Evolutionary conservation across 2,329 filamentous ascomycete species (phyloP).

Genomic region (Ophiocordyceps camponoti-floridani): DNA sequence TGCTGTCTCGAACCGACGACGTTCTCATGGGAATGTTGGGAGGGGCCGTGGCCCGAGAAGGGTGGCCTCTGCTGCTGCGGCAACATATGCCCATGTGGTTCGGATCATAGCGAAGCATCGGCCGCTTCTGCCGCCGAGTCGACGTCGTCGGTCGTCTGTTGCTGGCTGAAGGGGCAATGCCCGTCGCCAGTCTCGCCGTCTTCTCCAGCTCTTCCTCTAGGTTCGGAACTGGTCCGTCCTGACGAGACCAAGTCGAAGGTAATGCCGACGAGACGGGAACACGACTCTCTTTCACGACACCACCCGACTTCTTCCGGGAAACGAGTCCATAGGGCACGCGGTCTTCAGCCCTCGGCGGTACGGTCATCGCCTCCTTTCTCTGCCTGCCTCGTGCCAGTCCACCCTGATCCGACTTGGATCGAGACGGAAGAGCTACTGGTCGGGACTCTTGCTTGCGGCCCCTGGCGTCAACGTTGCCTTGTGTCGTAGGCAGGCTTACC

Average conservation of each 20-base stretch:
- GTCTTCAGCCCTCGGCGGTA: not conserved
- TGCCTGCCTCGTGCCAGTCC: not conserved
- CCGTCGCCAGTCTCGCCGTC: not conserved
- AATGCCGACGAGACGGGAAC: not conserved
- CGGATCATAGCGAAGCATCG: conserved; percentile 3
- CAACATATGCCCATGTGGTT: conserved; percentile 10
- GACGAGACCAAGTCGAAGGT: not conserved
- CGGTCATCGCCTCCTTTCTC: not conserved
- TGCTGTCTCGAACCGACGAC: conserved; percentile 14
- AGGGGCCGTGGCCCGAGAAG: conserved; percentile 7
- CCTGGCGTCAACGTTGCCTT: not conserved
- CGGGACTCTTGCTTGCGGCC: not conserved
- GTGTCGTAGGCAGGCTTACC: not conserved
- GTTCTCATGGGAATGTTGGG: conserved; percentile 17
- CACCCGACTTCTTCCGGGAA: not conserved
- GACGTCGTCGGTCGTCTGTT: not conserved
- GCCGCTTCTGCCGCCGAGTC: not conserved
- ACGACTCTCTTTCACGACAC: not conserved
- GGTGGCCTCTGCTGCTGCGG: conserved; percentile 9
- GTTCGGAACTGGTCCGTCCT: not conserved
- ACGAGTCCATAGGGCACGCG: not conserved
- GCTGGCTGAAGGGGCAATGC: not conserved
- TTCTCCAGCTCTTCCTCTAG: conserved; percentile 1
- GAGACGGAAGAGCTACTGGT: not conserved
- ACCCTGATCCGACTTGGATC: not conserved